Percentiles rank a stretch among this genome's conserved stretches.
Evolutionary conservation across 441 rosid species (phyloP).

Genomic region (Croton setiger): DNA sequence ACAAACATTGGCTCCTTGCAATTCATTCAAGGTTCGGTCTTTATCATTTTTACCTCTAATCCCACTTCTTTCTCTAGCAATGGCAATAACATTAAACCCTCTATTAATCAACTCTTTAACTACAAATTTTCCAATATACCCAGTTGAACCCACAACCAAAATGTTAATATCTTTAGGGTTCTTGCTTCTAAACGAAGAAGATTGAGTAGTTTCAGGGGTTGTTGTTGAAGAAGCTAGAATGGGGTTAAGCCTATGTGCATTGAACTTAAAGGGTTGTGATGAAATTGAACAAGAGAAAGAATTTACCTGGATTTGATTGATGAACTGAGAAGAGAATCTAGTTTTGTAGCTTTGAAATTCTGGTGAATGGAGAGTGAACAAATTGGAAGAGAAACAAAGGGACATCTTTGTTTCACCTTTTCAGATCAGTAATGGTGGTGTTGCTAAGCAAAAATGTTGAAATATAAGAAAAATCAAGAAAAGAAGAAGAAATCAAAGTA

Average conservation of each 20-base stretch:
- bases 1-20: slow-evolving; percentile 66
- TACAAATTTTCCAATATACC: slow-evolving; percentile 85
- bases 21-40: slow-evolving; percentile 52
- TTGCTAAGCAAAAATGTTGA: neutral
- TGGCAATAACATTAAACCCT: slow-evolving; percentile 78
- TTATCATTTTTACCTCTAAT: slow-evolving; percentile 55
- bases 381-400: slow-evolving; percentile 47
- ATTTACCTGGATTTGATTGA: slow-evolving; percentile 50
- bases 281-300: slow-evolving; percentile 27
- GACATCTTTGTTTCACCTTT: slow-evolving; percentile 37
- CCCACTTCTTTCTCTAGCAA: slow-evolving; percentile 83
- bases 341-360: slow-evolving; percentile 30
- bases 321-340: slow-evolving; percentile 38
- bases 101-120: slow-evolving; percentile 65
- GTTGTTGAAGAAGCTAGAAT: slow-evolving; percentile 43
- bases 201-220: slow-evolving; percentile 26
- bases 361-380: slow-evolving; percentile 34
- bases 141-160: slow-evolving; percentile 83
- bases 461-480: neutral
- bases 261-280: slow-evolving; percentile 25
- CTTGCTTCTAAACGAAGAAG: slow-evolving; percentile 59
- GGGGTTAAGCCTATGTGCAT: slow-evolving; percentile 31
- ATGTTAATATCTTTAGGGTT: slow-evolving; percentile 56
- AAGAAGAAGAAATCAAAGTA: slow-evolving; percentile 6
- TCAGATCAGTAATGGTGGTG: neutral